Evolutionary conservation across 345 rosid species (phyloP), one percentile per base, ranked within the genome.

Genomic region (Odontarrhena argentea): DNA sequence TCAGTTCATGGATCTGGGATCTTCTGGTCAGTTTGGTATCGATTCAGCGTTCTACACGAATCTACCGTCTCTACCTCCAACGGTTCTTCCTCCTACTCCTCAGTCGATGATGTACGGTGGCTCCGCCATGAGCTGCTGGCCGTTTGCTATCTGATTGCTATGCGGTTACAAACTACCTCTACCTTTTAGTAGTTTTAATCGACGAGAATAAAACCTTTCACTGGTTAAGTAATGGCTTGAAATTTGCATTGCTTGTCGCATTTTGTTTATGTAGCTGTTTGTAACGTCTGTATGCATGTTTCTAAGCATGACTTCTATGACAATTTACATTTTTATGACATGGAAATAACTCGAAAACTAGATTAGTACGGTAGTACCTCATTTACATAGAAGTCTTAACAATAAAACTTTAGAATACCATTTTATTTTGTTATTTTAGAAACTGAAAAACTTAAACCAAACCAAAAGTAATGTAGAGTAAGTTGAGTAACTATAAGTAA

Each of bases 31-130:
- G 58, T n/a, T 63, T 3, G 8, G 3, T 14, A 5, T 48, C 26
- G 76, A 73, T 11, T 25, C 76, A 25, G 42, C 41, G 14, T 58
- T 57, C 24, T 65, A 58, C 3, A 47, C 71, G 5, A 73, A 65
- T 65, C 55, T 71, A 10, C 76, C 76, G 22, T 71, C 70, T n/a
- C 70, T 73, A 54, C 76, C 76, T 24, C 71, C 71, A 3, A 43
- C 76, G 66, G 48, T 58, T 52, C 53, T 73, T 43, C 24, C 54
- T 9, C 14, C 75, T 14, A 49, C 75, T 55, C 53, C 64, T 4
- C 71, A 44, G 48, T 15, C 76, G 4, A 50, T 15, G 0, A 4
- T 51, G 61, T 73, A 42, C 67, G 76, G 67, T 15, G 76, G 71
- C 49, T 50, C 71, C 42, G 49, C 61, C 53, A 2, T 64, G 54